phyloP scores from a whole-genome alignment of 169 alveolate genomes.

The Eimeria praecox region DNA sequence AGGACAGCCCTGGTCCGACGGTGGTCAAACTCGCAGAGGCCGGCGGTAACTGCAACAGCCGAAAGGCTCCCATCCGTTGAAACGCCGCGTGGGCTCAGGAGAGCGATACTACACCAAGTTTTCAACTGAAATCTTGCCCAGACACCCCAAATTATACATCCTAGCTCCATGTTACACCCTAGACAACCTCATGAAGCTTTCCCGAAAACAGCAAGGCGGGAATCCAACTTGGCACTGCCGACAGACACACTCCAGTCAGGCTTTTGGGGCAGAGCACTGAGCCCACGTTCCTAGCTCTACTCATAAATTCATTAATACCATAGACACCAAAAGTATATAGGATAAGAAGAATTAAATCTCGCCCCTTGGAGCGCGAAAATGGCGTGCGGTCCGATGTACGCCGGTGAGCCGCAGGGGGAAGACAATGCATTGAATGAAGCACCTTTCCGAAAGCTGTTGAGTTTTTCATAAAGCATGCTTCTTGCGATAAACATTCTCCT shows the following conservation, averaged over 20 bases:
- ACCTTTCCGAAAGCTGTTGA: neutral
- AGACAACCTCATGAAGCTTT: neutral
- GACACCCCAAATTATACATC: neutral
- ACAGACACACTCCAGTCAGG: neutral
- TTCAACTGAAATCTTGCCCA: neutral
- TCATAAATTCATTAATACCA: neutral
- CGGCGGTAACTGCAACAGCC: constrained; percentile 43
- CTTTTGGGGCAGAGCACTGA: neutral
- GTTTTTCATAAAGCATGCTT: neutral
- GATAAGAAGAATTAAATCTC: neutral
- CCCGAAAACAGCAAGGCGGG: neutral
- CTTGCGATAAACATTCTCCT: neutral
- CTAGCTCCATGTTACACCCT: neutral
- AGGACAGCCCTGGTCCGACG: constrained; percentile 44
- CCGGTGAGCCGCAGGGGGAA: neutral
- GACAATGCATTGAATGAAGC: neutral
- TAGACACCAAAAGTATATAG: neutral
- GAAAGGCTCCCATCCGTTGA: constrained; percentile 11
- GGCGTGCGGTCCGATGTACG: neutral
- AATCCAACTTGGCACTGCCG: neutral
- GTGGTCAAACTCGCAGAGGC: constrained; percentile 64
- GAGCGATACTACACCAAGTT: neutral
- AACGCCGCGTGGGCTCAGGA: neutral
- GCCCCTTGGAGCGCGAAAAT: neutral
- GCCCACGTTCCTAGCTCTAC: neutral